Conservation (phyloP, 1,139 yeast genomes). For the Taphrina sp. region DNA sequence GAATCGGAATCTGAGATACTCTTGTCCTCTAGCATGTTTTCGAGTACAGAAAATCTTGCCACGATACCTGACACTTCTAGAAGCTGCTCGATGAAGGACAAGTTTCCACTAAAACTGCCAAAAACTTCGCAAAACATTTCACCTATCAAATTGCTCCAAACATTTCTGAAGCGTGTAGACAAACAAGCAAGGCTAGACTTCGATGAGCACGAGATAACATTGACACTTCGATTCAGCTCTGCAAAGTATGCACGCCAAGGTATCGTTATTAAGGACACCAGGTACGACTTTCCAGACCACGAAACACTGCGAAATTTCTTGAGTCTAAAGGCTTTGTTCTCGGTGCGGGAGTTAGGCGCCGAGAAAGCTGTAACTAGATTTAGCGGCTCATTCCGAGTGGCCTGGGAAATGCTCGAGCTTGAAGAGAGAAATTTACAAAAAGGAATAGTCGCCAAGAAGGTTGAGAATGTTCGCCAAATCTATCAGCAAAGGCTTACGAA, state of each 20-base stretch:
- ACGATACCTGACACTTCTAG: background rate
- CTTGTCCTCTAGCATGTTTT: background rate
- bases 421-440: conserved; percentile 13
- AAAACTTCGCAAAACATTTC: conserved; percentile 17
- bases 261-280: conserved; percentile 4
- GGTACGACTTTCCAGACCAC: conserved; percentile 11
- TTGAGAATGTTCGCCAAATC: conserved; percentile 12
- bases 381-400: conserved; percentile 17
- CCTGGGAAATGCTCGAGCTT: conserved; percentile 21
- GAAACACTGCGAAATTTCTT: conserved; percentile 18
- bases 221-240: conserved; percentile 24
- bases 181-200: conserved; percentile 21
- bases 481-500: background rate
- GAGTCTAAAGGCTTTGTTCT: conserved; percentile 21
- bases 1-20: conserved; percentile 1
- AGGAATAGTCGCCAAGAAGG: conserved; percentile 5
- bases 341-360: conserved; percentile 22
- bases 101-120: conserved; percentile 20
- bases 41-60: background rate
- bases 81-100: background rate
- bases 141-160: conserved; percentile 19
- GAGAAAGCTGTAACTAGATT: conserved; percentile 25
- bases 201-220: background rate
- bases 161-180: conserved; percentile 19
- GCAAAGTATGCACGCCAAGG: conserved; percentile 8